These are phyloP conservation scores for Ogataea allantospora DNA, from an alignment of 805 yeast genomes.

Conservation along the genomic window DNA sequence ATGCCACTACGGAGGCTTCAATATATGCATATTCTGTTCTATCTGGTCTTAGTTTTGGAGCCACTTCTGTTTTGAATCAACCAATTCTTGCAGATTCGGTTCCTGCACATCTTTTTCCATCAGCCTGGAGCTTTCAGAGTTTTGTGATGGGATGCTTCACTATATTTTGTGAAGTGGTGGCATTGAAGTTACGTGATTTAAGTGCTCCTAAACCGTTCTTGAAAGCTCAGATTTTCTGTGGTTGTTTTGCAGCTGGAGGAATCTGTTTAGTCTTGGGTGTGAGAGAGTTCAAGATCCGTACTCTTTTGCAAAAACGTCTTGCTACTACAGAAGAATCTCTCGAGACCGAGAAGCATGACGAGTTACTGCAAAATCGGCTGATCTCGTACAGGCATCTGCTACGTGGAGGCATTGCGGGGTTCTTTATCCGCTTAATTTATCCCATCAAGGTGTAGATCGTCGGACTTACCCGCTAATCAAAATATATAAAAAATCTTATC, in stretches of 20 bases:
- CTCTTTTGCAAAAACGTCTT: slow-evolving; percentile 29
- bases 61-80: slow-evolving; percentile 34
- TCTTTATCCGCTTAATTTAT: neutral
- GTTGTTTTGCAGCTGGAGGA: slow-evolving; percentile 47
- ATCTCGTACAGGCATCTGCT: slow-evolving; percentile 1
- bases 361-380: neutral
- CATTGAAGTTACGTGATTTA: slow-evolving; percentile 26
- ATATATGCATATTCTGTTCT: slow-evolving; percentile 38
- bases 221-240: slow-evolving; percentile 61
- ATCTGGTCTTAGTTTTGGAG: slow-evolving; percentile 47
- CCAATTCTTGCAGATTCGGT: slow-evolving; percentile 33
- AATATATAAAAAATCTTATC: too few relatives aligned
- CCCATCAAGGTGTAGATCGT: slow-evolving; percentile 4
- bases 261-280: slow-evolving; percentile 41
- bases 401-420: neutral
- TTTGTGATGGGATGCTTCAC: slow-evolving; percentile 30
- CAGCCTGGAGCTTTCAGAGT: slow-evolving; percentile 32
- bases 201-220: slow-evolving; percentile 42
- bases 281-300: slow-evolving; percentile 51
- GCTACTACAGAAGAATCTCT: slow-evolving; percentile 12
- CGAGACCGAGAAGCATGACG: neutral
- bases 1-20: slow-evolving; percentile 33
- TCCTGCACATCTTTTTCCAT: slow-evolving; percentile 28
- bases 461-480: neutral
- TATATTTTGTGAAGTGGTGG: slow-evolving; percentile 32